Percentiles rank a stretch among this genome's conserved stretches.
Evolutionary conservation across 2,329 filamentous ascomycete species (phyloP).

Genomic region (Apiospora aurea): DNA sequence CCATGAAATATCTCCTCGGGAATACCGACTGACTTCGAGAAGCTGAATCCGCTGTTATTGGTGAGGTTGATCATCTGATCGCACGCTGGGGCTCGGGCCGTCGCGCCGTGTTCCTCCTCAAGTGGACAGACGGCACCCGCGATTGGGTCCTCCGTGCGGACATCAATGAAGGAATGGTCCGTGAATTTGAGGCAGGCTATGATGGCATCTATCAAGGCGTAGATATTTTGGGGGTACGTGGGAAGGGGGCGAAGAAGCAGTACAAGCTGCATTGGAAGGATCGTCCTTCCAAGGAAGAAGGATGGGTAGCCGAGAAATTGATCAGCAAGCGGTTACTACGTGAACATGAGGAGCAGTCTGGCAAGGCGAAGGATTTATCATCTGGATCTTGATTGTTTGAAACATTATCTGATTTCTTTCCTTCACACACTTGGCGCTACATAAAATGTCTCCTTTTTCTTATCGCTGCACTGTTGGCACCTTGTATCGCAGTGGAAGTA

Average conservation of each 20-base stretch:
- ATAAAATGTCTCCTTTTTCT: neutral
- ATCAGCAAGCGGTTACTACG: neutral
- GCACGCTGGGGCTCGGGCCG: neutral
- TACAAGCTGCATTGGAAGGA: slow-evolving; percentile 10
- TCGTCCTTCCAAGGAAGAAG: neutral
- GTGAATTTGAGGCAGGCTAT: neutral
- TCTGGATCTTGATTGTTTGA: neutral
- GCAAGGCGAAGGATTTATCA: neutral
- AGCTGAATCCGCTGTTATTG: neutral
- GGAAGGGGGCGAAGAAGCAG: slow-evolving; percentile 1
- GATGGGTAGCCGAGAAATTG: neutral
- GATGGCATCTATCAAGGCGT: neutral
- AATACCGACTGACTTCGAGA: neutral
- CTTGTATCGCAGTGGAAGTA: neutral
- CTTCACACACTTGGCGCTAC: neutral
- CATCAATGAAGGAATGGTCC: neutral
- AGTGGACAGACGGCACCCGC: neutral
- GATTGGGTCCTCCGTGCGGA: neutral
- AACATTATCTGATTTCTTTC: neutral
- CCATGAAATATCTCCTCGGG: neutral
- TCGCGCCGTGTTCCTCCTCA: slow-evolving; percentile 4
- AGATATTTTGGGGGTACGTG: neutral
- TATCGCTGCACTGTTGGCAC: neutral
- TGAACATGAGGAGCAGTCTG: neutral
- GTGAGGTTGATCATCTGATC: slow-evolving; percentile 3